phyloP scores from a whole-genome alignment of 2,329 filamentous ascomycete genomes.

The Penicillium griseofulvum region DNA sequence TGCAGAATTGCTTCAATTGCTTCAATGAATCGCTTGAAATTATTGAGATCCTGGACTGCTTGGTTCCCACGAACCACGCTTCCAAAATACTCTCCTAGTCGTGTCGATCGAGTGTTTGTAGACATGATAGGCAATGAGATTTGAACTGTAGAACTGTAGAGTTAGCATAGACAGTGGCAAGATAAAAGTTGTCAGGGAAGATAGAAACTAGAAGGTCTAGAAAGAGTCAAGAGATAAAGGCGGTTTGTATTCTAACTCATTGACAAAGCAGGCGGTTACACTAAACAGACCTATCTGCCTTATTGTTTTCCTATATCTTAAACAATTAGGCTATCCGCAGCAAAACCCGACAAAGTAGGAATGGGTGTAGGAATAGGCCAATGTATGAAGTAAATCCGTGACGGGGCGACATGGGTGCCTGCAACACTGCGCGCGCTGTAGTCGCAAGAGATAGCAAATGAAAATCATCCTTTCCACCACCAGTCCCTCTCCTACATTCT shows the following conservation, averaged over 20 bases:
- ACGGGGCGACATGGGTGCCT: neutral
- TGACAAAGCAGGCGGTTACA: neutral
- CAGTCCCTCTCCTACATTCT: no score
- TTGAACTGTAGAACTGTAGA: neutral
- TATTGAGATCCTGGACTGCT: conserved; percentile 35
- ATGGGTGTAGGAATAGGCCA: neutral
- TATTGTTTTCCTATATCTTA: neutral
- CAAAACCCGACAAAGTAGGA: neutral
- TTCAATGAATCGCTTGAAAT: conserved; percentile 51
- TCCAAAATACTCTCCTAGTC: conserved; percentile 42
- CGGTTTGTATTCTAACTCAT: neutral
- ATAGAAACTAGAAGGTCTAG: neutral
- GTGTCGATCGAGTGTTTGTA: conserved; percentile 18
- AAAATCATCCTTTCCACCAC: no score
- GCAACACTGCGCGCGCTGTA: no score
- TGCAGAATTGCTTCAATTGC: conserved; percentile 50
- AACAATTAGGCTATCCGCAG: neutral
- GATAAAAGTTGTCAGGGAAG: neutral
- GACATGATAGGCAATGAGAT: conserved; percentile 9
- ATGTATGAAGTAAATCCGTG: neutral
- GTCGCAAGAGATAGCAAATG: no score
- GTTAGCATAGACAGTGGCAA: neutral
- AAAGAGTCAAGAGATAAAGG: neutral
- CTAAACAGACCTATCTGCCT: neutral
- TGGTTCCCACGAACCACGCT: conserved; percentile 41